Evolutionary conservation across 345 rosid species (phyloP), one percentile per base, ranked within the genome.

Genomic region (Rhodamnia argentea): DNA sequence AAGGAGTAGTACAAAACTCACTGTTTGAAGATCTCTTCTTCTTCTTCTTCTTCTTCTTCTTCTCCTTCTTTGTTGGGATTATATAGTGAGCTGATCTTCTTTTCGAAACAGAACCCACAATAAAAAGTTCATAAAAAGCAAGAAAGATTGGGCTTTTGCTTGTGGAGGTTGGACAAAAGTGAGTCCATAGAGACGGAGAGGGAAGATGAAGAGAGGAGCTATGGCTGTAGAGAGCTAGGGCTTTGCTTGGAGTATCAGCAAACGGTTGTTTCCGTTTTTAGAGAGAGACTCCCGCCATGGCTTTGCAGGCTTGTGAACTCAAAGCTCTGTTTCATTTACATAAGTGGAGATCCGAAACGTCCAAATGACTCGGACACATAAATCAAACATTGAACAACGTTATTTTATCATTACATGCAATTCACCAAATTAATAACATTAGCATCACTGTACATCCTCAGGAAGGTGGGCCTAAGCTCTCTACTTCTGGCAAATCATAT

Each of bases 281-380:
- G 52, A 78, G 55, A 55, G 52, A 40, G 78, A 59, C 76, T 13
- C 18, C 53, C 52, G 59, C 47, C 18, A 83, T 83, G 50, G 37
- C 40, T 52, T 52, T 52, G 59, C 15, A 83, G 59, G 59, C 78
- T 70, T 13, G 29, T 4, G 8, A 52, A 82, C 53, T 27, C 84
- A 55, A 37, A 18, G 59, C 23, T 50, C 56, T 0, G 20, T 85
- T 90, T 91, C 85, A 87, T 60, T 60, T 86, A 88, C 90, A 87
- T 85, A 86, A 87, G 85, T 83, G 52, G 87, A 54, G 52, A 62
- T 52, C 64, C 23, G 84, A 85, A 91, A 88, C 87, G 85, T 81
- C 74, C 57, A 18, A 11, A 60, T 86, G 91, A 88, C 82, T 87
- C 86, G 20, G 60, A 24, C 37, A 27, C 32, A 4, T 23, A 27